Percentiles rank a stretch among this genome's conserved stretches.
Evolutionary conservation across 2,329 filamentous ascomycete genomes (phyloP).

Genomic region (Penicillium concentricum): DNA sequence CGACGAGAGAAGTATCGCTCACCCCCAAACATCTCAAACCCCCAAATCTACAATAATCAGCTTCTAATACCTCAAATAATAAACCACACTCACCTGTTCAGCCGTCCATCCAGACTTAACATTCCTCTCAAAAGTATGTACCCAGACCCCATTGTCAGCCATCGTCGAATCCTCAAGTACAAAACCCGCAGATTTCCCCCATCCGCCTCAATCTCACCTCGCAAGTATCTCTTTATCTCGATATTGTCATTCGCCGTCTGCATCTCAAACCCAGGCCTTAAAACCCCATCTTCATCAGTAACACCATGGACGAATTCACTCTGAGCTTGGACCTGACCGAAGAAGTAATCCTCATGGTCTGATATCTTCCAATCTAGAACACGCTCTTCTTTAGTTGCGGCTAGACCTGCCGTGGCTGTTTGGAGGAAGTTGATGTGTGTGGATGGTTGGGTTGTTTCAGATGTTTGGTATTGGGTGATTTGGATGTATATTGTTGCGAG

Average conservation of each 20-base stretch:
- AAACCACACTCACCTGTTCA: not conserved
- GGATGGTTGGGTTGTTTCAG: not conserved
- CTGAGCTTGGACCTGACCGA: not conserved
- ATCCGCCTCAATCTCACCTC: not conserved
- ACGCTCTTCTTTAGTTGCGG: not conserved
- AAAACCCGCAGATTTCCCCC: not conserved
- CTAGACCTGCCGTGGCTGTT: not conserved
- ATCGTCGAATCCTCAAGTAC: not conserved
- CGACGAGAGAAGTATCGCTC: constrained; percentile 2
- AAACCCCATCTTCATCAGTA: not conserved
- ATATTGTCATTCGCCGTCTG: not conserved
- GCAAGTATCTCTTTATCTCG: not conserved
- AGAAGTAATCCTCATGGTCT: constrained; percentile 4
- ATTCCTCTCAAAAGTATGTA: constrained; percentile 4
- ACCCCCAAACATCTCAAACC: not conserved
- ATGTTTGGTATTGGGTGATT: not conserved
- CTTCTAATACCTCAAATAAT: not conserved
- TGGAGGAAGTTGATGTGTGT: not conserved
- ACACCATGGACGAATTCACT: not conserved
- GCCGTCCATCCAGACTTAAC: not conserved
- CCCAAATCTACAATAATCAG: constrained; percentile 2
- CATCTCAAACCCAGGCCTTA: not conserved
- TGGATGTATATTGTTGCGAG: constrained; percentile 2
- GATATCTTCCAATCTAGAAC: not conserved
- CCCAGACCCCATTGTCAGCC: not conserved